Conservation (phyloP, 768 basidiomycete species). For the Russula griseocarnosa region DNA sequence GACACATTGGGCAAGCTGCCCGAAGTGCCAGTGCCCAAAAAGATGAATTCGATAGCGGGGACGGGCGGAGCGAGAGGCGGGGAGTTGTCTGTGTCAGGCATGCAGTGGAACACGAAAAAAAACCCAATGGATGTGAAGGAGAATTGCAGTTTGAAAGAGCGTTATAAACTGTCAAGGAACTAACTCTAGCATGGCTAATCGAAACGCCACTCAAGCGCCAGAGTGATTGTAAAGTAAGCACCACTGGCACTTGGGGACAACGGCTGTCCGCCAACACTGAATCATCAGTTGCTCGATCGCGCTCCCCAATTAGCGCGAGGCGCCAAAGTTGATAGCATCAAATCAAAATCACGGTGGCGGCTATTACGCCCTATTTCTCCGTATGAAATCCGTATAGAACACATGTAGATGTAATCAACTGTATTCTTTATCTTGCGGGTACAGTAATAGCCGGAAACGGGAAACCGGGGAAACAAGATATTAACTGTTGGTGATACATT, state of each 20-base stretch:
- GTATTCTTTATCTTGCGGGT: neutral
- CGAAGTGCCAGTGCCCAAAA: slow-evolving; percentile 82
- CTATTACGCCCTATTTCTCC: neutral
- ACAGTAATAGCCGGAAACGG: too few species aligned
- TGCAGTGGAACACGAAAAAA: neutral
- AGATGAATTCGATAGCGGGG: slow-evolving; percentile 56
- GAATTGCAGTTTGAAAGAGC: neutral
- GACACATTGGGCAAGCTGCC: slow-evolving; percentile 62
- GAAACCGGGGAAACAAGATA: too few species aligned
- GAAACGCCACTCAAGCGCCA: slow-evolving; percentile 1
- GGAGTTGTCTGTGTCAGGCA: slow-evolving; percentile 2
- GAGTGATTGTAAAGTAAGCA: neutral
- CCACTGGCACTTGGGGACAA: neutral
- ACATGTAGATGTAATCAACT: neutral
- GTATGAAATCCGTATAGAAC: neutral
- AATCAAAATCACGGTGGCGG: neutral
- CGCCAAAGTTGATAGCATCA: slow-evolving; percentile 6
- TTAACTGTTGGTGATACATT: neutral
- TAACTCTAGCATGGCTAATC: neutral
- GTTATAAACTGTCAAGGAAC: neutral
- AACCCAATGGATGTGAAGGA: neutral
- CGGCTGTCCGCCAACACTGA: too few species aligned
- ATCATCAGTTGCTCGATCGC: neutral
- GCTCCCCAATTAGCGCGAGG: neutral
- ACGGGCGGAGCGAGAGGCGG: slow-evolving; percentile 6